Percentiles rank a stretch among this genome's conserved stretches.
These are phyloP conservation scores for Rhodotorula taiwanensis DNA, from an alignment of 768 basidiomycete genomes.

Conservation along the genomic window DNA sequence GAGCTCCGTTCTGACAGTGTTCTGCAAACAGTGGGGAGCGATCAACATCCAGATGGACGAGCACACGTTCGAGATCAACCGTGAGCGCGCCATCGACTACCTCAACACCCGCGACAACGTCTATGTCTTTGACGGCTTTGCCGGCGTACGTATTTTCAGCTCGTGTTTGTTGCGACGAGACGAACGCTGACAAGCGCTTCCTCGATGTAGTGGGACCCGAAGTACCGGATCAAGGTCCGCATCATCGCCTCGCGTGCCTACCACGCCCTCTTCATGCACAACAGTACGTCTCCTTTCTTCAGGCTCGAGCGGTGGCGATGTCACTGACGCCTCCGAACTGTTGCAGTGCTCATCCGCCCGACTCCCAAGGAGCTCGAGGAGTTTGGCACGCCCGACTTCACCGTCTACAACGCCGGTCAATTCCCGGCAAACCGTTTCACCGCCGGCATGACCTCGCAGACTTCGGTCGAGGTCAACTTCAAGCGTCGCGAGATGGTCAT, in stretches of 20 bases:
- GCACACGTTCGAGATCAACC: conserved; percentile 72
- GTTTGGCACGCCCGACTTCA: conserved; percentile 98
- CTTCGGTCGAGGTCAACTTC: conserved; percentile 99
- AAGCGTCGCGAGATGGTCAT: conserved; percentile 99
- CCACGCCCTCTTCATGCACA: conserved; percentile 66
- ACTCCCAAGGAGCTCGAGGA: conserved; percentile 85
- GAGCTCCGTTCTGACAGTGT: too few species aligned
- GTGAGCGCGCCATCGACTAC: conserved; percentile 81
- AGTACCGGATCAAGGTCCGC: conserved; percentile 98
- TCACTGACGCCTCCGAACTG: background rate
- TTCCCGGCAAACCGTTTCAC: conserved; percentile 99
- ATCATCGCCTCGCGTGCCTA: conserved; percentile 98
- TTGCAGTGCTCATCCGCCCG: conserved; percentile 88
- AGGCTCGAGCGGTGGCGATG: conserved; percentile 1
- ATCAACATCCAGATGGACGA: conserved; percentile 83
- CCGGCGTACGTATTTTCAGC: conserved; percentile 21
- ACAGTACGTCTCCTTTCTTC: conserved; percentile 32
- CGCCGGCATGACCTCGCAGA: conserved; percentile 91
- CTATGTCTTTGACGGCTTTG: conserved; percentile 40
- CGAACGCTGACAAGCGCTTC: conserved; percentile 49
- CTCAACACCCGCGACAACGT: conserved; percentile 97
- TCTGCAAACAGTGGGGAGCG: conserved; percentile 62
- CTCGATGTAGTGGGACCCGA: conserved; percentile 94
- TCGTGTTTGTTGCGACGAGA: background rate
- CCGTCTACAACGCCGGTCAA: conserved; percentile 97